phyloP scores from a whole-genome alignment of 345 rosid genomes.

The Hibiscus mutabilis region DNA sequence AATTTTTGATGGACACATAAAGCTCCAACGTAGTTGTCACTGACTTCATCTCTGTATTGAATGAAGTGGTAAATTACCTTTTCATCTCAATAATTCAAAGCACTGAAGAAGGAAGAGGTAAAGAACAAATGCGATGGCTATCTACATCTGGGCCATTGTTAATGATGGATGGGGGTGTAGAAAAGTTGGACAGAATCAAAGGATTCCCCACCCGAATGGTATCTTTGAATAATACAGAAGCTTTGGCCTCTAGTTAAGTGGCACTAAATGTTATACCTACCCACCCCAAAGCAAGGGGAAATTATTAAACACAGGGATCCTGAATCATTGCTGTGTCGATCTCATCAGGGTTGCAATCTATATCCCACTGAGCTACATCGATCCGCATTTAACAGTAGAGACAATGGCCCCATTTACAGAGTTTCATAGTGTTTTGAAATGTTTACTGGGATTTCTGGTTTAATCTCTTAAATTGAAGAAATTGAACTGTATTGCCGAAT shows the following conservation, averaged over 20 bases:
- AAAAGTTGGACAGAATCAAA: slow-evolving; percentile 7
- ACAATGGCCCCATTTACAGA: not conserved
- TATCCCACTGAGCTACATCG: not conserved
- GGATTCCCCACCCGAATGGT: not conserved
- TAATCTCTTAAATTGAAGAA: not conserved
- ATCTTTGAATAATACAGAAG: not conserved
- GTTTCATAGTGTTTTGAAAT: not conserved
- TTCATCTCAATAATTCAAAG: slow-evolving; percentile 5
- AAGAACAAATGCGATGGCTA: not conserved
- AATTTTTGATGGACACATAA: not conserved
- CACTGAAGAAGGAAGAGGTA: not conserved
- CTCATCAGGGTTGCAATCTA: not conserved
- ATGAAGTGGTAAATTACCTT: not conserved
- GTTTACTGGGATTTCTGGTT: not conserved
- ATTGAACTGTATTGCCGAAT: not conserved
- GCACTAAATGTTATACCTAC: not conserved
- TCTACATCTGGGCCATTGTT: not conserved
- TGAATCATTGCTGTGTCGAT: not conserved
- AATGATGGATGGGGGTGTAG: not conserved
- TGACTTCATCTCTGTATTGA: not conserved
- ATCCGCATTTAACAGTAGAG: not conserved
- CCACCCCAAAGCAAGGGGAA: not conserved
- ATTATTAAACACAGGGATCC: not conserved
- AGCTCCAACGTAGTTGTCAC: not conserved
- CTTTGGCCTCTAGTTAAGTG: not conserved